These are phyloP conservation scores for Brettanomyces naardenensis DNA, from an alignment of 805 yeast species.

Conservation along the genomic window DNA sequence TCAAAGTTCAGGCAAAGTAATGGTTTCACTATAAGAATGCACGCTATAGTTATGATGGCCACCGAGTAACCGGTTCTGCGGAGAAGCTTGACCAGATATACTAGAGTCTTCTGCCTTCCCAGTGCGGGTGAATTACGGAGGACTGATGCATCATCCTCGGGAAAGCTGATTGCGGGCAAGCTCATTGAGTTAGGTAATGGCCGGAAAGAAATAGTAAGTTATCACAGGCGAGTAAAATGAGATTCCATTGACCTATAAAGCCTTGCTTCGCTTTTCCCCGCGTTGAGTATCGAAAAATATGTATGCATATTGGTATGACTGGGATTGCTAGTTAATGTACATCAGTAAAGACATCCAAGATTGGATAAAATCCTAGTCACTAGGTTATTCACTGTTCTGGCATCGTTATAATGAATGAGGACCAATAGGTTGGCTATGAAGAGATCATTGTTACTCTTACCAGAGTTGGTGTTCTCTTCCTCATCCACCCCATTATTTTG, in stretches of 20 bases:
- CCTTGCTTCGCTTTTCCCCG: too few relatives aligned
- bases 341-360: slow-evolving; percentile 4
- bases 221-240: too few relatives aligned
- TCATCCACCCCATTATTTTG: slow-evolving; percentile 4
- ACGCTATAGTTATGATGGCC: slow-evolving; percentile 23
- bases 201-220: too few relatives aligned
- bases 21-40: slow-evolving; percentile 33
- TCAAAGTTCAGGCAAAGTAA: slow-evolving; percentile 29
- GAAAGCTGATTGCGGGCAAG: slow-evolving; percentile 25
- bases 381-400: slow-evolving; percentile 11
- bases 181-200: too few relatives aligned
- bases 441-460: slow-evolving; percentile 8
- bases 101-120: slow-evolving; percentile 15
- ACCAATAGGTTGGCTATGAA: slow-evolving; percentile 16
- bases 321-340: too few relatives aligned
- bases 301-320: too few relatives aligned
- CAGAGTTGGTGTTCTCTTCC: background rate
- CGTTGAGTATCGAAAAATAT: too few relatives aligned
- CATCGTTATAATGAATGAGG: slow-evolving; percentile 9
- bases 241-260: too few relatives aligned
- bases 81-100: slow-evolving; percentile 23
- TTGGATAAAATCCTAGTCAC: slow-evolving; percentile 13
- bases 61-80: slow-evolving; percentile 29
- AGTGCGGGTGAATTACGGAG: background rate
- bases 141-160: slow-evolving; percentile 20